Base-by-base conservation (phyloP, 2,329 filamentous ascomycete species). In the Aspergillus alliaceus region DNA sequence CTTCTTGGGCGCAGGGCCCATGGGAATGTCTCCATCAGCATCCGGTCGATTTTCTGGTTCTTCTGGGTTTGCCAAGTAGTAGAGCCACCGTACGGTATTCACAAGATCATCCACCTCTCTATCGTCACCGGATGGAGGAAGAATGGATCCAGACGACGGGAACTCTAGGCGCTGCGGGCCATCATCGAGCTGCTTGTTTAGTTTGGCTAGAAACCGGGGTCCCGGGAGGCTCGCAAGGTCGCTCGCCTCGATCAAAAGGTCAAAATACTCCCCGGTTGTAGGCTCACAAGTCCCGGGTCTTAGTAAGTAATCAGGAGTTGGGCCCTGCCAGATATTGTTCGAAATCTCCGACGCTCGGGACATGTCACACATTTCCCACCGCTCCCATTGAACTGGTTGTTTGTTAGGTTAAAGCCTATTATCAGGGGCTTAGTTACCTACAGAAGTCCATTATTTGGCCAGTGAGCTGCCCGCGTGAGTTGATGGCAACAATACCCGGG, bases 361-460 rank as follows among this genome's bases (percentile, higher is more conserved):
- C 93, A 98, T 97, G 58, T 83, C 83, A 73, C 90, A 92, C 93
- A 99, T 98, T 77, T 99, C 95, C 50, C 85, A 76, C 56, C 93
- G 84, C 74, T 99, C 95, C 78, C 91, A 91, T 65, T 90, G 88
- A 70, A 91, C 81, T 84, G 40, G 18, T 20, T 37, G 27, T 52
- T 11, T 52, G 34, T 68, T 53, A 64, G 57, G 18, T 11, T 34
- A 40, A 51, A 52, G 22, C 39, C 25, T 31, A n/a, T 25, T 14
- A 56, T 18, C 6, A 37, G 18, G 50, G 25, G 14, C 9, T 14
- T 8, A 15, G 8, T n/a, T 24, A 74, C 80, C 75, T 72, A 84
- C 82, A 90, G 71, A 99, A 95, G 73, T 98, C 93, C 67, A 96
- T 82, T 24, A 95, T 87, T 18, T 87, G 84, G 27, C 90, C 90